A percentile compares a stretch with the other conserved stretches of the same genome.
phyloP scores from a whole-genome alignment of 2,329 filamentous ascomycete species.

The Raffaelea arxii region DNA sequence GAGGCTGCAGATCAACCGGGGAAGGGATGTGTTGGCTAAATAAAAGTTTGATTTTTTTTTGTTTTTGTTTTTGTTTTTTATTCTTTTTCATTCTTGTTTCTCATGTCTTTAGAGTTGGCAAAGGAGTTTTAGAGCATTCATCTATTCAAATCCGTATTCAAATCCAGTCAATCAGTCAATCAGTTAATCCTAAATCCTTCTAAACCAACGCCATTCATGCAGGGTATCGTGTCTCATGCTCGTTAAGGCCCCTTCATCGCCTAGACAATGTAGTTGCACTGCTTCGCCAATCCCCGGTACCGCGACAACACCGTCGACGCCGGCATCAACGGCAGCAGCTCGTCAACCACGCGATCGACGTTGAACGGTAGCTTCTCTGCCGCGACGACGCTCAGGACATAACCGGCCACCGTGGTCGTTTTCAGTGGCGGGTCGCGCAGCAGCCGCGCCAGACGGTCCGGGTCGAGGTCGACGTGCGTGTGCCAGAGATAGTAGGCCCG shows the following conservation, averaged over 20 bases:
- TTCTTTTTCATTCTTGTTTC: background rate
- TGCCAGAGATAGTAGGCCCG: constrained; percentile 59
- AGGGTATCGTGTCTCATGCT: too few species aligned
- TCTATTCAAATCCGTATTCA: too few species aligned
- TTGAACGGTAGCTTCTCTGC: constrained; percentile 41
- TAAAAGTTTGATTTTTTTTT: background rate
- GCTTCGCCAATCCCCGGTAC: constrained; percentile 20
- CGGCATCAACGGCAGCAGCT: constrained; percentile 30
- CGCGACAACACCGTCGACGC: constrained; percentile 10
- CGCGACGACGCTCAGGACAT: constrained; percentile 48
- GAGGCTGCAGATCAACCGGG: constrained; percentile 81
- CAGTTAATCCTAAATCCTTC: too few species aligned
- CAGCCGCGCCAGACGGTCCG: constrained; percentile 40
- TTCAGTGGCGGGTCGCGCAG: constrained; percentile 53
- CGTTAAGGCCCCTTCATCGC: too few species aligned
- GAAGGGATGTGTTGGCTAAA: constrained; percentile 37
- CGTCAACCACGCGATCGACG: constrained; percentile 29
- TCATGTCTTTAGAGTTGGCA: background rate
- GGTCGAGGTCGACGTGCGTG: constrained; percentile 34
- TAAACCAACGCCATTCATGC: too few species aligned
- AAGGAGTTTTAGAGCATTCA: too few species aligned
- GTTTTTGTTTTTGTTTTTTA: constrained; percentile 1
- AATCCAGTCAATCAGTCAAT: too few species aligned
- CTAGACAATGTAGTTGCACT: constrained; percentile 10
- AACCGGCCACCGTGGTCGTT: constrained; percentile 42